A percentile compares a stretch with the other conserved stretches of the same genome.
Conservation (phyloP, 192 early-diverging fungal species). For the Coemansia sp. region DNA sequence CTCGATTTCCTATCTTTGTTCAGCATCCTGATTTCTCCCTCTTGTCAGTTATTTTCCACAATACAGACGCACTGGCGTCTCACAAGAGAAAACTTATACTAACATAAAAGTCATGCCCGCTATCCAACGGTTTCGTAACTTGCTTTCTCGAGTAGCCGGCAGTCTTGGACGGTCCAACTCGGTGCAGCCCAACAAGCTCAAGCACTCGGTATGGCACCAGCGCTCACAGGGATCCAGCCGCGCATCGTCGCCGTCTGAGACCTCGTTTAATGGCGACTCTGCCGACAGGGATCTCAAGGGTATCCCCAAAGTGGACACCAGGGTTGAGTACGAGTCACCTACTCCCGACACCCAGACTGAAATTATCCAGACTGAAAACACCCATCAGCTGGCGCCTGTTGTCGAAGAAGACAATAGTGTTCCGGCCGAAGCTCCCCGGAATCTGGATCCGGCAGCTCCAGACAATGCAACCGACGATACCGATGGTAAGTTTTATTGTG, state of each 20-base stretch:
- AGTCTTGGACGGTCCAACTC: slow-evolving; percentile 44
- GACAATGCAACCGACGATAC: slow-evolving; percentile 8
- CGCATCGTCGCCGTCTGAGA: slow-evolving; percentile 27
- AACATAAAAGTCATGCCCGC: slow-evolving; percentile 30
- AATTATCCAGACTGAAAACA: slow-evolving; percentile 9
- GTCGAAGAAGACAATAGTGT: slow-evolving; percentile 5
- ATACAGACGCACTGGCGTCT: background rate
- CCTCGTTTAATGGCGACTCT: slow-evolving; percentile 13
- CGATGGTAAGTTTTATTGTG: slow-evolving; percentile 7
- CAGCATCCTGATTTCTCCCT: background rate
- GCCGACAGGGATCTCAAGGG: background rate
- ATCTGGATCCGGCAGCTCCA: slow-evolving; percentile 20
- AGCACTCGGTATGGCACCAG: slow-evolving; percentile 35
- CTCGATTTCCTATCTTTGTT: background rate
- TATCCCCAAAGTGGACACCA: slow-evolving; percentile 10
- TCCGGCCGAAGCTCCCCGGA: slow-evolving; percentile 8
- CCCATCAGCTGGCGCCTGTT: slow-evolving; percentile 4
- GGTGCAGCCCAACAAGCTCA: slow-evolving; percentile 36
- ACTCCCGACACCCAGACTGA: slow-evolving; percentile 5
- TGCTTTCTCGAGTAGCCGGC: slow-evolving; percentile 48
- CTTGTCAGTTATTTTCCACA: background rate
- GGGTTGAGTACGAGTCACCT: slow-evolving; percentile 5
- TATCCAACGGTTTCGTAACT: slow-evolving; percentile 32
- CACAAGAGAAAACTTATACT: background rate
- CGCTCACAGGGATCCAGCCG: slow-evolving; percentile 37